A percentile compares a stretch with the other conserved stretches of the same genome.
phyloP scores from a whole-genome alignment of 2,329 filamentous ascomycete genomes.

The Pseudogymnoascus sp. region DNA sequence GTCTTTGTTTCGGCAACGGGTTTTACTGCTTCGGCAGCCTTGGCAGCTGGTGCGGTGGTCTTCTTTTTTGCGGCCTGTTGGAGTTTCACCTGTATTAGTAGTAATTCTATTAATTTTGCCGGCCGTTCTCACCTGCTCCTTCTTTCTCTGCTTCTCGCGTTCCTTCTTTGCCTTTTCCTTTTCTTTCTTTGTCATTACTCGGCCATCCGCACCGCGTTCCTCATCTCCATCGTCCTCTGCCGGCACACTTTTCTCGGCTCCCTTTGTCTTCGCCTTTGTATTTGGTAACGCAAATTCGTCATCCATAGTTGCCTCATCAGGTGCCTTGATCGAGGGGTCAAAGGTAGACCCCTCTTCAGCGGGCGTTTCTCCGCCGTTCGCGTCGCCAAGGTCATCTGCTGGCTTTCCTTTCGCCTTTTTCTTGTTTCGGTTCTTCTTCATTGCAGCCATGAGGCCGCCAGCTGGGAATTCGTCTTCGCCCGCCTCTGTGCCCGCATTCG shows the following conservation, averaged over 20 bases:
- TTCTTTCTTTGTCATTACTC: slow-evolving; percentile 90
- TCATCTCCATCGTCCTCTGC: slow-evolving; percentile 42
- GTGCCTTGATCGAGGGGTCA: slow-evolving; percentile 52
- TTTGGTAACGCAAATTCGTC: slow-evolving; percentile 73
- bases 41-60: slow-evolving; percentile 40
- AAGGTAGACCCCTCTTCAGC: slow-evolving; percentile 32
- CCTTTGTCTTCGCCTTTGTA: slow-evolving; percentile 64
- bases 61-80: slow-evolving; percentile 77
- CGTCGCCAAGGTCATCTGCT: slow-evolving; percentile 61
- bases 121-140: slow-evolving; percentile 66
- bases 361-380: slow-evolving; percentile 47
- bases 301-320: slow-evolving; percentile 71
- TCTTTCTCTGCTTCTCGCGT: slow-evolving; percentile 95
- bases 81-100: slow-evolving; percentile 12
- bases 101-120: not conserved
- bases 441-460: slow-evolving; percentile 65
- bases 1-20: slow-evolving; percentile 42
- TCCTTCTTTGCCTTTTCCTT: slow-evolving; percentile 99
- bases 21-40: slow-evolving; percentile 48
- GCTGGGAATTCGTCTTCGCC: slow-evolving; percentile 37
- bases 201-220: slow-evolving; percentile 48
- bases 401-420: slow-evolving; percentile 83
- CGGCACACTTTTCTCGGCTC: slow-evolving; percentile 36
- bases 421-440: slow-evolving; percentile 76
- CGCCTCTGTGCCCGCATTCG: slow-evolving; percentile 28